Evolutionary conservation across 2,329 filamentous ascomycete genomes (phyloP), one percentile per base, ranked within the genome.

Genomic region (Leptosphaerulina australis): DNA sequence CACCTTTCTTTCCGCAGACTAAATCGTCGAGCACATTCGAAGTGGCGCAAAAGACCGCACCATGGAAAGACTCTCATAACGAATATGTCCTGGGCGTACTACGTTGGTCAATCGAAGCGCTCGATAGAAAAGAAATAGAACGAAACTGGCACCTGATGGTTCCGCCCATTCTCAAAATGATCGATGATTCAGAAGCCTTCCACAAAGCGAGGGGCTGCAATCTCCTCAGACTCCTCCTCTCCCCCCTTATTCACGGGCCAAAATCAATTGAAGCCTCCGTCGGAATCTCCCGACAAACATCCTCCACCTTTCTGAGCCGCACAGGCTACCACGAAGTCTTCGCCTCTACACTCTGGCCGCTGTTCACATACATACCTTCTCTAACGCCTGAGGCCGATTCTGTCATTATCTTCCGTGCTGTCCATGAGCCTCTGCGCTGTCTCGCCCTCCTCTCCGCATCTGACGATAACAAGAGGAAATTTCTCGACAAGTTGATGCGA

Each of bases 351-450:
- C 73, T 90, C 2, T 81, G 86, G 57, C 88, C 90, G 0, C 84
- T 86, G 26, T 80, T 96, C n/a, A 79, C 87, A 6, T 89, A 85
- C 62, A 79, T 96, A 5, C 92, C 93, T 0, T 84, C 81, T 10
- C 76, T 96, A 31, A 96, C 90, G 0, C 85, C 88, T 0, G 87
- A 90, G 63, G 68, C 79, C 0, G 88, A 94, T 47, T 88, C 88
- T 3, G 66, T 88, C 2, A 63, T 67, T 1, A 74, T 97, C 3
- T 79, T 96, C 1, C 65, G 71, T 5, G 77, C 80, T 5, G 84
- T 88, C 0, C 95, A 91, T 58, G 77, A 81, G 6, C 85, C 86
- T 2, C 77, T 96, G 3, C 73, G 88, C 14, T 74, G 75, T 0
- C 78, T 96, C 5, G 55, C 58, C 50, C 69, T 17, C 56, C 20